These are phyloP conservation scores for Xylariales sp. DNA, from an alignment of 2,329 filamentous ascomycete genomes.

Conservation along the genomic window DNA sequence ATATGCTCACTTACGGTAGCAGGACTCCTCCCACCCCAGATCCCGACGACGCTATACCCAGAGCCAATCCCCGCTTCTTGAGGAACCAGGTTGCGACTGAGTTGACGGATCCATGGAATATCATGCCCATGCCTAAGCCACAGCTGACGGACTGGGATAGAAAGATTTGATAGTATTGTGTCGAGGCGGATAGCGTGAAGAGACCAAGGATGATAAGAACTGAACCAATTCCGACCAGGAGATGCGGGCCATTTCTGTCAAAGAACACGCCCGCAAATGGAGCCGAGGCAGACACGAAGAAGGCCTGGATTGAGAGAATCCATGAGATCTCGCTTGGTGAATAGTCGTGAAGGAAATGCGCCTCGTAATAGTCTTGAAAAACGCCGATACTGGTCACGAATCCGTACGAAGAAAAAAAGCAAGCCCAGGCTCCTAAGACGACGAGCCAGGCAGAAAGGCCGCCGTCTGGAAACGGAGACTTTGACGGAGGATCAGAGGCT, in stretches of 20 bases:
- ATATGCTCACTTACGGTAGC: slow-evolving; percentile 65
- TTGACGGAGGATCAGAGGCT: neutral
- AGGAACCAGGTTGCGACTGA: slow-evolving; percentile 18
- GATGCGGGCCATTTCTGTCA: slow-evolving; percentile 16
- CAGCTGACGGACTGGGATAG: slow-evolving; percentile 52
- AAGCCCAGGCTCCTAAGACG: slow-evolving; percentile 18
- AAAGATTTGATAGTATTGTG: slow-evolving; percentile 55
- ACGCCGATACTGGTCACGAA: slow-evolving; percentile 19
- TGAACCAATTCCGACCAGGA: slow-evolving; percentile 62
- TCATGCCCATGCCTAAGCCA: slow-evolving; percentile 46
- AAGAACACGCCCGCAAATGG: slow-evolving; percentile 39
- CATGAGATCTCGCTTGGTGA: slow-evolving; percentile 16
- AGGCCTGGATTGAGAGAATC: slow-evolving; percentile 24
- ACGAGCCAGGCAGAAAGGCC: slow-evolving; percentile 13
- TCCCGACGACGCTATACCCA: slow-evolving; percentile 20
- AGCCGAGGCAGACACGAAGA: slow-evolving; percentile 14
- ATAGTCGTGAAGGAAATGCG: slow-evolving; percentile 7
- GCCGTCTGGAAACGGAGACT: slow-evolving; percentile 16
- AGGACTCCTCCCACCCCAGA: slow-evolving; percentile 59
- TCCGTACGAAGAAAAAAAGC: slow-evolving; percentile 22
- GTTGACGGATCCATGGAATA: slow-evolving; percentile 20
- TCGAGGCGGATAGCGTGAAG: slow-evolving; percentile 68
- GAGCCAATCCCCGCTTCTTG: slow-evolving; percentile 5
- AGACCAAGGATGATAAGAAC: slow-evolving; percentile 66
- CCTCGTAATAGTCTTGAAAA: slow-evolving; percentile 20